Evolutionary conservation across 2,329 filamentous ascomycete genomes (phyloP).

Genomic region (Penicillium vulpinum): DNA sequence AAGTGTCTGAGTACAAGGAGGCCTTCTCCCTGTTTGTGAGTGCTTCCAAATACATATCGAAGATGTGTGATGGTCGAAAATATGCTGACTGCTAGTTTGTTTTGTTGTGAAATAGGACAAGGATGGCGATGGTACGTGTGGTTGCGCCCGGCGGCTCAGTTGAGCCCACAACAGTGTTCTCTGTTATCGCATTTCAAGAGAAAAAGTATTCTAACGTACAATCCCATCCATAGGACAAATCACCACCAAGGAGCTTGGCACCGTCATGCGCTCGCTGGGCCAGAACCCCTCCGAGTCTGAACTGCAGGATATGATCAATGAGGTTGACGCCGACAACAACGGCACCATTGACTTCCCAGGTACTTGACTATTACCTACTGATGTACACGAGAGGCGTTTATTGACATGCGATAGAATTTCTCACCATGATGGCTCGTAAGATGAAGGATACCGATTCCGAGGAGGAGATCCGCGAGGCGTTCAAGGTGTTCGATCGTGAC

Average conservation of each 20-base stretch:
- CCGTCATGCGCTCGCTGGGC: conserved; percentile 85
- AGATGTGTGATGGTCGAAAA: background rate
- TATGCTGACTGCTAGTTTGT: conserved; percentile 19
- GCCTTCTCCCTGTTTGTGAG: conserved; percentile 99
- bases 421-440: conserved; percentile 92
- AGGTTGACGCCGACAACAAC: conserved; percentile 90
- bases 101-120: conserved; percentile 64
- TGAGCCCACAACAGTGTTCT: background rate
- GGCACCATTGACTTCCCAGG: conserved; percentile 89
- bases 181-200: background rate
- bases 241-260: conserved; percentile 86
- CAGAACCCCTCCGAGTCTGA: conserved; percentile 90
- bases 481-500: conserved; percentile 88
- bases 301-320: conserved; percentile 92
- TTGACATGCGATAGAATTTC: conserved; percentile 63
- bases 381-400: background rate
- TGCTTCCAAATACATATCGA: conserved; percentile 29
- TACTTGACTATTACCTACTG: conserved; percentile 46
- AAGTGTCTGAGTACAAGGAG: conserved; percentile 99
- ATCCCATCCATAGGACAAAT: conserved; percentile 67
- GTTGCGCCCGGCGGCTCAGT: conserved; percentile 2
- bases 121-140: conserved; percentile 80
- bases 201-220: conserved; percentile 10
- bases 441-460: conserved; percentile 94
- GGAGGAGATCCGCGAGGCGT: conserved; percentile 85